Base-by-base conservation (phyloP, 2,329 filamentous ascomycete genomes). In the Amesomyces nigricolor region DNA sequence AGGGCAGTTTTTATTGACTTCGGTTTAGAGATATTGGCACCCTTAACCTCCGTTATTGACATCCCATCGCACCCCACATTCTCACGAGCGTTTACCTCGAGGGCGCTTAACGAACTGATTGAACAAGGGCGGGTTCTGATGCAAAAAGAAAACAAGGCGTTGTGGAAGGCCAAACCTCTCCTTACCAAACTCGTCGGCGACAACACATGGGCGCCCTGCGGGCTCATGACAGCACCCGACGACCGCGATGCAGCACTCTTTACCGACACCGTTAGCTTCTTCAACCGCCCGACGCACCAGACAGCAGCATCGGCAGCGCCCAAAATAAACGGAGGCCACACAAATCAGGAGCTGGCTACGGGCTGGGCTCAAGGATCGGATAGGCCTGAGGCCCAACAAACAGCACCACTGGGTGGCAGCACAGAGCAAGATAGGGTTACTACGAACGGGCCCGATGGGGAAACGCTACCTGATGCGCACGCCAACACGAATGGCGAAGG, bases 131-230 rank as follows among this genome's bases (percentile, higher is more conserved):
- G 82, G 61, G 78, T 81, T 54, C 85, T 89, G 62, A 82, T 89
- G 75, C 83, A 88, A 55, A 86, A 87, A 66, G 89, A 94, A 67
- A 87, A 87, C 59, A 75, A 76, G 26, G 83, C 85, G 5, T 73
- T 92, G 10, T 89, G 86, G 81, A 83, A 82, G 63, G 84, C 89
- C 46, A 89, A 89, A 67, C 82, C 86, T 62, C 72, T 94, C 49
- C 78, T 89, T 61, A 87, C 86, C 32, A 81, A 82, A 60, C 77
- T 94, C 8, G 83, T 87, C 47, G 89, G 89, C 32, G 89, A 95
- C 67, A 81, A 85, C 59, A 83, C 81, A 13, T 86, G 83, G 83
- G 77, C 79, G 44, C 82, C 82, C 7, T 85, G 82, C 64, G 76
- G 77, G 46, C 72, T 75, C 61, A 79, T 86, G 71, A 71, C 83